phyloP scores from a whole-genome alignment of 2,329 filamentous ascomycete genomes.

The Aspergillus sp. region DNA sequence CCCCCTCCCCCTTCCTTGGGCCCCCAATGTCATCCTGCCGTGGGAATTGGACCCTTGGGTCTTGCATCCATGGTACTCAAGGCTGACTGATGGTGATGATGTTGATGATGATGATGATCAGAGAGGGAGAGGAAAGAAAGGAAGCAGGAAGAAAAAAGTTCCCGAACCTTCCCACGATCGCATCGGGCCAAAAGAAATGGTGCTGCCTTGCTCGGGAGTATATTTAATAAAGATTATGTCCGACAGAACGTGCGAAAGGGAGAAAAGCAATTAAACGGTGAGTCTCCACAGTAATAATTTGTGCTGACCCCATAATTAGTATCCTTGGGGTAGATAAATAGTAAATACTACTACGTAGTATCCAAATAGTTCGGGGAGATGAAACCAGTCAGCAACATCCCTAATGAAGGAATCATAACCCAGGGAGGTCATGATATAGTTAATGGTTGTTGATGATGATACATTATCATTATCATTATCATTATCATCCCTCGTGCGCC shows the following conservation, averaged over 20 bases:
- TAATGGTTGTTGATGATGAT: too few relatives aligned
- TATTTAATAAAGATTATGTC: background rate
- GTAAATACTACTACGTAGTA: too few relatives aligned
- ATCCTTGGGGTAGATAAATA: background rate
- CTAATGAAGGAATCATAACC: background rate
- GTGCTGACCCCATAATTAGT: background rate
- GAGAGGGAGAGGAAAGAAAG: too few relatives aligned
- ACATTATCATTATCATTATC: too few relatives aligned
- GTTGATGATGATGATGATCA: too few relatives aligned
- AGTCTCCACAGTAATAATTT: background rate
- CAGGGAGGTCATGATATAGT: too few relatives aligned
- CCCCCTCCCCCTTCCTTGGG: background rate
- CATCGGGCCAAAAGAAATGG: background rate
- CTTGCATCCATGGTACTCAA: background rate
- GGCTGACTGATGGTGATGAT: background rate
- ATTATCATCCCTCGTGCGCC: background rate
- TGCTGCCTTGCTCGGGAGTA: background rate
- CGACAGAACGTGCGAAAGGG: background rate
- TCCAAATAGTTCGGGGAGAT: too few relatives aligned
- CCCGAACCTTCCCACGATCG: background rate
- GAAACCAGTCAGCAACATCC: background rate
- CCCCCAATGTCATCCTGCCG: slow-evolving; percentile 1
- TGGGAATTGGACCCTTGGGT: background rate
- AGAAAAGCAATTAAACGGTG: background rate
- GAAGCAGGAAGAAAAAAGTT: too few relatives aligned